Evolutionary conservation across 306 rosid genomes (phyloP).

Genomic region (Dalbergia cultrata): DNA sequence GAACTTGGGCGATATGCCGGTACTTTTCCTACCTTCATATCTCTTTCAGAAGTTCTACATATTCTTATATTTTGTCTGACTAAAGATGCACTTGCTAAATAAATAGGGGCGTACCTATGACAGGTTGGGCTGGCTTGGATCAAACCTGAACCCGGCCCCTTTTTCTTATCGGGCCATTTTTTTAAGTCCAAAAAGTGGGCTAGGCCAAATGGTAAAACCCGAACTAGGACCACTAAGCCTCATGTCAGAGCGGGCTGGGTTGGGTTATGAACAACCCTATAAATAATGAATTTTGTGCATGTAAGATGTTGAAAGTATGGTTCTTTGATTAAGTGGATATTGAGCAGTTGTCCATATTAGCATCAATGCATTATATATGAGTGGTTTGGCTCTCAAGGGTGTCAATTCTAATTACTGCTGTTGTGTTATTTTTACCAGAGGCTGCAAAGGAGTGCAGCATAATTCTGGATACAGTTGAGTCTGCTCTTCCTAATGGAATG

Average conservation of each 20-base stretch:
- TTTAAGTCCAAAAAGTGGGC: too few species aligned
- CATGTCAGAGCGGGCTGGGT: too few species aligned
- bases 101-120: too few species aligned
- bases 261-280: too few species aligned
- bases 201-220: too few species aligned
- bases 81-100: constrained; percentile 25
- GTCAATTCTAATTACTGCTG: constrained; percentile 33
- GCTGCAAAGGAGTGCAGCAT: constrained; percentile 87
- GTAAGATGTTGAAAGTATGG: neutral
- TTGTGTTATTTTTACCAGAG: constrained; percentile 62
- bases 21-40: constrained; percentile 38
- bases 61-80: constrained; percentile 33
- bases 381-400: constrained; percentile 23
- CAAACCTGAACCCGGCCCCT: too few species aligned
- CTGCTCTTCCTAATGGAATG: constrained; percentile 86
- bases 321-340: constrained; percentile 24
- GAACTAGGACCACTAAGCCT: too few species aligned
- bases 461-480: constrained; percentile 82
- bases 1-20: constrained; percentile 75
- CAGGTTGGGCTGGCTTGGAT: too few species aligned
- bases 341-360: constrained; percentile 12
- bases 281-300: constrained; percentile 4
- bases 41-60: constrained; percentile 30
- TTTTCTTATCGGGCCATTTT: too few species aligned
- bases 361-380: constrained; percentile 35